Evolutionary conservation across 2,329 filamentous ascomycete species (phyloP).

Genomic region (Fusarium tupiense): DNA sequence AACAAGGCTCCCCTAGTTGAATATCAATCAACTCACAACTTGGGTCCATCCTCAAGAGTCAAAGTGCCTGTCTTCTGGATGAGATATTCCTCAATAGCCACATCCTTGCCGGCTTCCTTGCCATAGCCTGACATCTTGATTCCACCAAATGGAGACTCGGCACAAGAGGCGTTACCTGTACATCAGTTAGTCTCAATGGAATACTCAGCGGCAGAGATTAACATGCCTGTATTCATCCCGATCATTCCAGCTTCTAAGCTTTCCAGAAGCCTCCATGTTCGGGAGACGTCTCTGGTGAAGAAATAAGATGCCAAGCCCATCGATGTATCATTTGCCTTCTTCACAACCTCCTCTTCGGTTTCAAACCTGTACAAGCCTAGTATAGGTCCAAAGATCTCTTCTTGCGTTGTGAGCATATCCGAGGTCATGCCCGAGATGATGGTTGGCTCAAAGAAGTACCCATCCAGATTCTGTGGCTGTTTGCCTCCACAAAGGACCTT

Average conservation of each 20-base stretch:
- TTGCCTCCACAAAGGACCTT: neutral
- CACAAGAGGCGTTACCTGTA: slow-evolving; percentile 42
- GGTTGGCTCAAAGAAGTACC: slow-evolving; percentile 21
- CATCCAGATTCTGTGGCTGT: neutral
- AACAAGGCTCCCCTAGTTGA: fast-evolving
- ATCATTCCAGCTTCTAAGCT: slow-evolving; percentile 34
- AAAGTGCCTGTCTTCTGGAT: slow-evolving; percentile 50
- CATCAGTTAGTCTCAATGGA: fast-evolving
- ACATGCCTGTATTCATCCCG: slow-evolving; percentile 4
- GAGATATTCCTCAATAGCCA: slow-evolving; percentile 55
- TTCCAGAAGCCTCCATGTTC: slow-evolving; percentile 22
- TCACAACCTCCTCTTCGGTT: slow-evolving; percentile 25
- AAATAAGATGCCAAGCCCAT: slow-evolving; percentile 21
- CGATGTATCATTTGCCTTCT: slow-evolving; percentile 13
- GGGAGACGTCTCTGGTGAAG: slow-evolving; percentile 28
- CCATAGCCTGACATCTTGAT: slow-evolving; percentile 30
- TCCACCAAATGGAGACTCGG: slow-evolving; percentile 50
- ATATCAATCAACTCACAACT: neutral
- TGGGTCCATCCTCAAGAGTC: neutral
- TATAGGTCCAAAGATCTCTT: slow-evolving; percentile 33
- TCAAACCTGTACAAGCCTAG: slow-evolving; percentile 16
- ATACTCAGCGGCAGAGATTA: fast-evolving
- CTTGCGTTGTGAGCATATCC: slow-evolving; percentile 9
- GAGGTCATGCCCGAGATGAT: slow-evolving; percentile 15
- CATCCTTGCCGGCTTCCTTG: slow-evolving; percentile 51